A percentile compares a stretch with the other conserved stretches of the same genome.
Conservation (phyloP, 163 green algal genomes). For the Smithsoniella earleae region DNA sequence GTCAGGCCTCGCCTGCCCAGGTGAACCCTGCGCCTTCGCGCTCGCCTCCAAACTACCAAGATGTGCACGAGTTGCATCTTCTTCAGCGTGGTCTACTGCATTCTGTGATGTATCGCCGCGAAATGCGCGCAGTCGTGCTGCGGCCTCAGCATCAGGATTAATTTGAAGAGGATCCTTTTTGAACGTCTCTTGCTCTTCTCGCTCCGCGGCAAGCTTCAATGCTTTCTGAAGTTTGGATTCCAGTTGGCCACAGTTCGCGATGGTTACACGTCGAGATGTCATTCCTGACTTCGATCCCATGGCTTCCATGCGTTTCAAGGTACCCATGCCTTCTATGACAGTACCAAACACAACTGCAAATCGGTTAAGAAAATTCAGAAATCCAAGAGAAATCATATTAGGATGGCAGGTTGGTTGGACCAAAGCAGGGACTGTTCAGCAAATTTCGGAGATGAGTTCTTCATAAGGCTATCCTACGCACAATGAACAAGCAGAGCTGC, state of each 20-base stretch:
- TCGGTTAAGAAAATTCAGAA: too few species aligned
- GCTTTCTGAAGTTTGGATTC: slow-evolving; percentile 7
- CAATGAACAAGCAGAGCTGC: too few species aligned
- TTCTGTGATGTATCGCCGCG: too few species aligned
- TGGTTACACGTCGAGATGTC: slow-evolving; percentile 43
- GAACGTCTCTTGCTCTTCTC: slow-evolving; percentile 53
- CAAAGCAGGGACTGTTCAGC: too few species aligned
- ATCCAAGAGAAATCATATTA: neutral
- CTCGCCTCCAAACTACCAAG: neutral
- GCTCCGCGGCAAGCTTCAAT: slow-evolving; percentile 53
- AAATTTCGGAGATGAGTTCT: too few species aligned
- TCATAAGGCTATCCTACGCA: too few species aligned
- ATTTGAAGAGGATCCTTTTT: slow-evolving; percentile 41
- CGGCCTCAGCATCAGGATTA: slow-evolving; percentile 47
- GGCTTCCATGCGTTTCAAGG: slow-evolving; percentile 69
- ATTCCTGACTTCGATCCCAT: slow-evolving; percentile 57
- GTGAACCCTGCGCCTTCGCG: too few species aligned
- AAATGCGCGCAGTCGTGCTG: slow-evolving; percentile 41
- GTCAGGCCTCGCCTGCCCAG: neutral
- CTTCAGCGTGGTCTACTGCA: too few species aligned
- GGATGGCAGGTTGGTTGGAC: neutral
- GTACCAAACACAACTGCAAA: slow-evolving; percentile 72
- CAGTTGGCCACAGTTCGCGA: slow-evolving; percentile 73
- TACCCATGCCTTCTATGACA: slow-evolving; percentile 66
- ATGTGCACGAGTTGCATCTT: neutral